Base-by-base conservation (phyloP, 306 rosid genomes). In the Macrotyloma uniflorum region DNA sequence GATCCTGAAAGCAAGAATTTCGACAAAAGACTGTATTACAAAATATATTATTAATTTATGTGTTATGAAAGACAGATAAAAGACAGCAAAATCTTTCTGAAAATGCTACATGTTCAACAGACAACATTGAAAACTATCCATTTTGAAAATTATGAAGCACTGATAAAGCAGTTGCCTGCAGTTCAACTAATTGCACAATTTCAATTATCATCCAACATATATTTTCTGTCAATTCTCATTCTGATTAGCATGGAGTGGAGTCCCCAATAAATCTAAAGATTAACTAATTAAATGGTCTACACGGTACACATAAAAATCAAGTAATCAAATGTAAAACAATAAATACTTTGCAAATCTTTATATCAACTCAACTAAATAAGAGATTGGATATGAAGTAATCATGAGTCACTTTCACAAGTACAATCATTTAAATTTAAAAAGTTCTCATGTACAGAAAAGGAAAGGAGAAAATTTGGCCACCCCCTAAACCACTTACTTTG, bases 401-500 rank as follows among this genome's bases (percentile, higher is more conserved):
- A 64, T 35, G 13, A 30, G 51, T 49, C 65, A 62, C 59, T 43
- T 30, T 51, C 50, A 54, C 22, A 63, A 19, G 65, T 35, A 32
- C 33, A 35, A 40, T 58, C 28, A 19, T 36, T 70, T 69, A 19
- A 54, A 59, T 28, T 28, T 16, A 2, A 45, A 20, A 53, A 20
- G 35, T 23, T 12, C 14, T 42, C 24, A 47, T 49, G 63, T 6
- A 47, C 36, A 12, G 3, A 42, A 42, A 38, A 8, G 10, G 61
- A 12, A 5, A 68, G 40, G 36, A 7, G 19, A 40, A 19, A 26
- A 16, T 47, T 32, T 59, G 54, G 33, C 33, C 65, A 71, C 12
- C 32, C 7, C 68, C 79, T 53, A 40, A 50, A 47, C 46, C 51
- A 23, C 85, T 67, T 86, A 96, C 98, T 93, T 91, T 96, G 67